Evolutionary conservation across 2,329 filamentous ascomycete genomes (phyloP).

Genomic region (Diaporthe sp.): DNA sequence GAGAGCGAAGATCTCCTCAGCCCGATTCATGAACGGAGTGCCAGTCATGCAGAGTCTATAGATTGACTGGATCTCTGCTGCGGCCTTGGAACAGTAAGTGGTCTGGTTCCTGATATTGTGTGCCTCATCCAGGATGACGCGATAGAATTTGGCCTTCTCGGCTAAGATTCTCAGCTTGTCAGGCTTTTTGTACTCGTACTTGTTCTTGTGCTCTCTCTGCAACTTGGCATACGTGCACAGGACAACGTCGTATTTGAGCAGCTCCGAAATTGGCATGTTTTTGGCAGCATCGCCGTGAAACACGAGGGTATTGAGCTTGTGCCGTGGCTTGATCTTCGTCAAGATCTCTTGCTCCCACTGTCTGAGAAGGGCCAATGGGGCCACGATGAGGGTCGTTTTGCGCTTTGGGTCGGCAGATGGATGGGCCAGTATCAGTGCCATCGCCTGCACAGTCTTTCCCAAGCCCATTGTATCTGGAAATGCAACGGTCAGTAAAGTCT

Average conservation of each 20-base stretch:
- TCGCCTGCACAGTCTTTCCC: constrained; percentile 89
- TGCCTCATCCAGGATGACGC: constrained; percentile 33
- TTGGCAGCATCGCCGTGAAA: constrained; percentile 43
- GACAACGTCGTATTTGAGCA: constrained; percentile 32
- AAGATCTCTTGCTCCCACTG: constrained; percentile 88
- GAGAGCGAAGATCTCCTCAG: constrained; percentile 32
- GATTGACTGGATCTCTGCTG: constrained; percentile 18
- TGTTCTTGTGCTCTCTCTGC: constrained; percentile 25
- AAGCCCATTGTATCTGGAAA: constrained; percentile 87
- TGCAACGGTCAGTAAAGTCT: not conserved
- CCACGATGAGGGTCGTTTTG: constrained; percentile 81
- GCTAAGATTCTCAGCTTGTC: constrained; percentile 15
- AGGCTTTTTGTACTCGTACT: not conserved
- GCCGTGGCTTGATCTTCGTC: constrained; percentile 48
- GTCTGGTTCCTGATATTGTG: constrained; percentile 31
- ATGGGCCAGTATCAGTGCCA: constrained; percentile 78
- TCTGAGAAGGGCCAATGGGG: constrained; percentile 89
- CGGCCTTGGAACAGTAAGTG: constrained; percentile 23
- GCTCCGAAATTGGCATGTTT: not conserved
- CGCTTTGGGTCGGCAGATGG: constrained; percentile 44
- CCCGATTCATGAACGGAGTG: constrained; percentile 36
- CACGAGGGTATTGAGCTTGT: constrained; percentile 46
- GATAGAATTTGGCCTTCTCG: not conserved
- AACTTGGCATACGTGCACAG: constrained; percentile 37
- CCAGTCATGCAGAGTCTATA: constrained; percentile 38